Conservation (phyloP, 2,329 filamentous ascomycete genomes). For the Aspergillus alliaceus region DNA sequence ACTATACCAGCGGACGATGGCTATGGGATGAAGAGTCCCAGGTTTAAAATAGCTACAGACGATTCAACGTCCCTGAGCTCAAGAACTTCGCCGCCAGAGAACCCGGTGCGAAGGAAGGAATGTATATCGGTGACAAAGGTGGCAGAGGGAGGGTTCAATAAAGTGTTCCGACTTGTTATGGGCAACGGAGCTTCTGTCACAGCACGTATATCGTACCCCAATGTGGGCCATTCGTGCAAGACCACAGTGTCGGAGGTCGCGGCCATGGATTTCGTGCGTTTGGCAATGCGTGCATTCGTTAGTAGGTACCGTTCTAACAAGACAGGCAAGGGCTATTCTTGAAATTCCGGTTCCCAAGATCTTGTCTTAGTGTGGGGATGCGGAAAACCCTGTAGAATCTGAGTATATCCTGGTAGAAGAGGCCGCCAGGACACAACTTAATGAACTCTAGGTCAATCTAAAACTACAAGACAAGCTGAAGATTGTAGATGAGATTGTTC, state of each 20-base stretch:
- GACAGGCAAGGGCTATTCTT: slow-evolving; percentile 18
- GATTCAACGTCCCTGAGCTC: slow-evolving; percentile 38
- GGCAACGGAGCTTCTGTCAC: slow-evolving; percentile 19
- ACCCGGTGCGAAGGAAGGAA: slow-evolving; percentile 28
- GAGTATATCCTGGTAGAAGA: slow-evolving; percentile 35
- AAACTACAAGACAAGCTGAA: slow-evolving; percentile 19
- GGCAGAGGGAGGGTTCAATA: slow-evolving; percentile 40
- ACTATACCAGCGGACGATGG: slow-evolving; percentile 36
- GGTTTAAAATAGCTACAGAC: slow-evolving; percentile 31
- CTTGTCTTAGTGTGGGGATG: slow-evolving; percentile 20
- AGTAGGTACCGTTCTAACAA: not conserved
- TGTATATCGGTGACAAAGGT: slow-evolving; percentile 40
- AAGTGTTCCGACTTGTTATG: slow-evolving; percentile 29
- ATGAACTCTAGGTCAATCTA: slow-evolving; percentile 27
- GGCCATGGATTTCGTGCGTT: slow-evolving; percentile 27
- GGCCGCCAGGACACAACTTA: slow-evolving; percentile 26
- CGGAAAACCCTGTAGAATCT: slow-evolving; percentile 22
- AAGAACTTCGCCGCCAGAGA: slow-evolving; percentile 30
- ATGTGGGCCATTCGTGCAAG: slow-evolving; percentile 21
- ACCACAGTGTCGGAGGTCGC: slow-evolving; percentile 26
- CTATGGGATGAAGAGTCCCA: slow-evolving; percentile 37
- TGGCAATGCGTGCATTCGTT: not conserved
- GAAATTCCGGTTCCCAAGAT: slow-evolving; percentile 18
- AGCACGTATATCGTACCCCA: slow-evolving; percentile 24
- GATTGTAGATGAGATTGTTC: slow-evolving; percentile 33